Percentiles rank a stretch among this genome's conserved stretches.
Conservation (phyloP, 345 rosid genomes). For the Dipteronia dyeriana region DNA sequence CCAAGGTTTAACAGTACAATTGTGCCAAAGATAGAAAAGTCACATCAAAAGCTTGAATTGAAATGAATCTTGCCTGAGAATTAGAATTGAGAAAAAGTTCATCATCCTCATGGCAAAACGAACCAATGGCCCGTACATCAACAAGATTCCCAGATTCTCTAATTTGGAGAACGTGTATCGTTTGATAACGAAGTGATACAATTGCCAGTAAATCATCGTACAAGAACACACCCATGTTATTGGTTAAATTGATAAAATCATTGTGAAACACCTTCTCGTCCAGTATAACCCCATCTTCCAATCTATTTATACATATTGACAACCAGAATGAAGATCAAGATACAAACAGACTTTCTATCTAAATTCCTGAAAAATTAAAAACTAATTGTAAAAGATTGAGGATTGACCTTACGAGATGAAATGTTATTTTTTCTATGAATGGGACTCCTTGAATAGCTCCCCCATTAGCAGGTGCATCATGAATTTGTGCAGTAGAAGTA, state of each 20-base stretch:
- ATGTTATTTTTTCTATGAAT: constrained; percentile 77
- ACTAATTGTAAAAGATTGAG: background rate
- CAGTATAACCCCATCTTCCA: constrained; percentile 79
- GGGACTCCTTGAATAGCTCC: constrained; percentile 88
- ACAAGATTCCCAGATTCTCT: constrained; percentile 90
- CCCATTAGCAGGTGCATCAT: constrained; percentile 65
- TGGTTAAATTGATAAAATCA: constrained; percentile 75
- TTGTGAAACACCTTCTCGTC: constrained; percentile 85
- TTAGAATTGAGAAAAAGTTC: constrained; percentile 84
- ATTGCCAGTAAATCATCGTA: constrained; percentile 91
- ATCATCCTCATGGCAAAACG: constrained; percentile 87
- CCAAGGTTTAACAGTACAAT: background rate
- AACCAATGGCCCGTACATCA: constrained; percentile 82
- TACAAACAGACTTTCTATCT: background rate
- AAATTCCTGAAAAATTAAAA: background rate
- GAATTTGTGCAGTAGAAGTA: constrained; percentile 84
- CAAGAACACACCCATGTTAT: constrained; percentile 84
- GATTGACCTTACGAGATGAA: constrained; percentile 68
- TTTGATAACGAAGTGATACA: constrained; percentile 86
- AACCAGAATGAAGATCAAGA: background rate
- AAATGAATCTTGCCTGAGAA: constrained; percentile 60
- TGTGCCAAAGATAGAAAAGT: constrained; percentile 4
- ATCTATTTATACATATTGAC: constrained; percentile 39
- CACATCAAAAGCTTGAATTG: constrained; percentile 20
- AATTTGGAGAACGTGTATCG: constrained; percentile 82